Evolutionary conservation across 441 rosid genomes (phyloP), one percentile per base, ranked within the genome.

Genomic region (Caryocar brasiliense): DNA sequence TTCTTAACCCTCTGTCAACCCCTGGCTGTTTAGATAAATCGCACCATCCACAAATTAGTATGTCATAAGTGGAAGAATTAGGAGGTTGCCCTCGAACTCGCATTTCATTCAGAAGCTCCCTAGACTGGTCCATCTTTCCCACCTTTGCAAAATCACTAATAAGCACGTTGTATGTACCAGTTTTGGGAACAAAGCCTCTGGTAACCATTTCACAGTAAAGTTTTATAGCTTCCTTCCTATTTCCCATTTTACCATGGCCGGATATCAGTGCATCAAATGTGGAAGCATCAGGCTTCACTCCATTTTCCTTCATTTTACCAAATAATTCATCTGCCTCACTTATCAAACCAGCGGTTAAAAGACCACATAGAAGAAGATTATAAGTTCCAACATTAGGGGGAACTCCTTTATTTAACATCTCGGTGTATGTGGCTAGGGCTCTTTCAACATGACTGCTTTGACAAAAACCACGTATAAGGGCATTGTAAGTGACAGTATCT

Each of bases 91-190:
- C 74, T 66, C 86, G 82, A 51, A 47, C 48, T 51, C 61, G 64
- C 99, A 92, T 92, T 74, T 83, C 97, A 58, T 79, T 76, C 66
- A 82, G 49, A 54, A 85, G 80, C 67, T 82, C 92, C 60, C 82
- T 74, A 11, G 95, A 89, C 65, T 85, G 91, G 44, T 64, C 68
- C 95, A 92, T 80, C 71, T 77, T 80, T 58, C 92, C 89, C 30
- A 32, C 72, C 66, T 72, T 75, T 21, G 82, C 72, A 70, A 85
- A 79, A 43, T 72, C 76, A 41, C 59, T 58, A 35, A 92, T 83
- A 22, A 88, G 87, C 52, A 82, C 78, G 56, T 92, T 88, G 48
- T 80, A 92, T 40, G 95, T 83, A 69, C 87, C 47, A 50, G 81
- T 77, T 71, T 68, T 74, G 2, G 95, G 99, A 49, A 88, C 71